Base-by-base conservation (phyloP, 176 grass and related monocot genomes). In the Carex littledalei region DNA sequence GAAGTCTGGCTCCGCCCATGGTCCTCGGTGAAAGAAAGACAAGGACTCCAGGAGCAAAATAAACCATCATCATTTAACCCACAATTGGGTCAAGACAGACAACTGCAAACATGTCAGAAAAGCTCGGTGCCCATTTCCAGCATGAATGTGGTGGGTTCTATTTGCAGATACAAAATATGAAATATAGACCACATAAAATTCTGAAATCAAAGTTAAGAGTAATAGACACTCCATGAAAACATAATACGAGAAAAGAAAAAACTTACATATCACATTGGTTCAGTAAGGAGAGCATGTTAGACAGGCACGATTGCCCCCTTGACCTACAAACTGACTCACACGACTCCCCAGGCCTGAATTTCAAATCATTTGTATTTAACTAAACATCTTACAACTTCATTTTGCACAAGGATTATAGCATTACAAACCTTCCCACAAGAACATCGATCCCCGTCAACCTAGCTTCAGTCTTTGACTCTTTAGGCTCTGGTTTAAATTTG, bases 251-350 rank as follows among this genome's bases (percentile, higher is more conserved):
- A 63, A n/a, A 75, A 61, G 20, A 63, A 67, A 73, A 24, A 61
- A 92, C 96, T 99, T 94, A 98, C 96, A 95, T 71, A 64, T 94
- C 88, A 63, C 96, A 98, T 91, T 75, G 87, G 83, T 95, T 98
- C 54, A 98, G 81, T 29, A 85, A 63, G 59, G 87, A 92, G 59
- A 95, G 91, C 67, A 85, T 93, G 79, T 87, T 94, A 43, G 88
- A 87, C 89, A 98, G 91, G 88, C 93, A 98, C 63, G 93, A 92
- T 78, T 98, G 91, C 18, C 93, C 93, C 81, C 74, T 92, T 63
- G 49, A 86, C 83, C 79, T 90, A 89, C 96, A 98, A 35, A 84
- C 88, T 62, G 74, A 89, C 59, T 84, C 93, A 87, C 93, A 95
- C 0, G 96, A 94, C 72, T 92, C 93, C 59, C 96, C 91, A 14